Evolutionary conservation across 2,329 filamentous ascomycete genomes (phyloP), one percentile per base, ranked within the genome.

Genomic region (Diplodia sapinea): DNA sequence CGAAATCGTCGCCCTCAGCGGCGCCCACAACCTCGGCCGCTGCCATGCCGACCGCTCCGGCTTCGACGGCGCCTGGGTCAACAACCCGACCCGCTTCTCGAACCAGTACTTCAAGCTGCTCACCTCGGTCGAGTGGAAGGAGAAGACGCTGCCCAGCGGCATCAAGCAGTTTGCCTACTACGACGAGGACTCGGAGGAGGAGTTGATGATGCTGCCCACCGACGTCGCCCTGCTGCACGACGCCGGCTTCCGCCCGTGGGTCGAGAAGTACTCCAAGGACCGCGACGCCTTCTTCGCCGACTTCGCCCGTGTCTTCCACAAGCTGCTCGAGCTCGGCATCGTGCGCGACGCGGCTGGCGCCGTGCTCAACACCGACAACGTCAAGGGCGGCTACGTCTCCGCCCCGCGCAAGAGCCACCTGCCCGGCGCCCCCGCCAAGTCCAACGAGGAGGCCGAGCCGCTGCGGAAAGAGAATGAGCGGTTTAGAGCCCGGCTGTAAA

Each of bases 191-290:
- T 77, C 76, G 6, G 83, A 83, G 54, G 83, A 84, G 68, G 84
- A 85, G 67, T 78, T 89, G 51, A 89, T 89, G 88, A 89, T 89
- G 88, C 74, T 89, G 73, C 87, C 87, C 0, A 88, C 87, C 2
- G 87, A 89, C 73, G 84, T 89, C 72, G 84, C 87, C 4, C 79
- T 89, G 49, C 77, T 84, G 4, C 79, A 81, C 1, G 87, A 90
- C 70, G 74, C 80, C 2, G 73, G 70, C 6, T 89, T 90, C 74
- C 74, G 79, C 20, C 78, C 78, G 7, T 89, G 84, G 83, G 87
- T 89, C 13, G 80, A 87, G 74, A 73, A 79, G 69, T 89, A 89
- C 73, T 86, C 87, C 4, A 78, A 82, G 61, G 86, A 89, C 72
- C 88, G 88, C 76, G 86, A 88, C 0, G 69, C 82, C 54, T 89